Conservation (phyloP, 1,284 basidiomycete genomes). For the Takashimella koratensis region DNA sequence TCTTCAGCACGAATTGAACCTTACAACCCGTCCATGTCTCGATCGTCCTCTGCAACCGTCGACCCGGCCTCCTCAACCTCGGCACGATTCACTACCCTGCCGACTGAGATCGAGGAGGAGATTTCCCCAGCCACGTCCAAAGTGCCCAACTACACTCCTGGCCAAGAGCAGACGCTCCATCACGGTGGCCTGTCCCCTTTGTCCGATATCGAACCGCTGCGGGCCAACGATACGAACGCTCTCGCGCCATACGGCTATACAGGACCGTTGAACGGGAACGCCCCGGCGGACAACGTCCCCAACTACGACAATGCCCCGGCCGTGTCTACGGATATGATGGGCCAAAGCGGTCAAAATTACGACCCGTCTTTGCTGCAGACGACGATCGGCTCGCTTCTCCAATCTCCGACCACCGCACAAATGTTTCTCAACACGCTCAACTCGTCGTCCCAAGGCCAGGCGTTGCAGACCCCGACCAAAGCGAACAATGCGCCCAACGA, state of each 20-base stretch:
- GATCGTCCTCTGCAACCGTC: neutral
- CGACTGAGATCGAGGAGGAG: conserved; percentile 31
- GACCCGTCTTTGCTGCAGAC: conserved; percentile 57
- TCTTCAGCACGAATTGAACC: neutral
- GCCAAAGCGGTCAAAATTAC: conserved; percentile 28
- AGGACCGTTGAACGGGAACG: conserved; percentile 2
- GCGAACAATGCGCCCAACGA: conserved; percentile 3
- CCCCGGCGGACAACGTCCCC: neutral
- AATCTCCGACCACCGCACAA: conserved; percentile 65
- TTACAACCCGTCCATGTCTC: conserved; percentile 9
- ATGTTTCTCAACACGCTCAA: conserved; percentile 60
- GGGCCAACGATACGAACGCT: conserved; percentile 17
- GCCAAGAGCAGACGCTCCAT: conserved; percentile 24
- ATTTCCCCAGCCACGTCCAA: conserved; percentile 10
- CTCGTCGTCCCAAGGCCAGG: conserved; percentile 37
- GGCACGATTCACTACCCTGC: conserved; percentile 36
- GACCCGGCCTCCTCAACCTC: conserved; percentile 15
- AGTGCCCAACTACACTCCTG: conserved; percentile 5
- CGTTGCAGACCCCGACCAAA: conserved; percentile 18
- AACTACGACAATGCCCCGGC: conserved; percentile 3
- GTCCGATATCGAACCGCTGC: conserved; percentile 17
- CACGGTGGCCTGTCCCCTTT: conserved; percentile 25
- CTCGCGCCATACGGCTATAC: conserved; percentile 17
- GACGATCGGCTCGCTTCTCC: conserved; percentile 59
- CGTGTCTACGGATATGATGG: neutral